Conservation (phyloP, 2,329 filamentous ascomycete species). For the Albifimbria verrucaria region DNA sequence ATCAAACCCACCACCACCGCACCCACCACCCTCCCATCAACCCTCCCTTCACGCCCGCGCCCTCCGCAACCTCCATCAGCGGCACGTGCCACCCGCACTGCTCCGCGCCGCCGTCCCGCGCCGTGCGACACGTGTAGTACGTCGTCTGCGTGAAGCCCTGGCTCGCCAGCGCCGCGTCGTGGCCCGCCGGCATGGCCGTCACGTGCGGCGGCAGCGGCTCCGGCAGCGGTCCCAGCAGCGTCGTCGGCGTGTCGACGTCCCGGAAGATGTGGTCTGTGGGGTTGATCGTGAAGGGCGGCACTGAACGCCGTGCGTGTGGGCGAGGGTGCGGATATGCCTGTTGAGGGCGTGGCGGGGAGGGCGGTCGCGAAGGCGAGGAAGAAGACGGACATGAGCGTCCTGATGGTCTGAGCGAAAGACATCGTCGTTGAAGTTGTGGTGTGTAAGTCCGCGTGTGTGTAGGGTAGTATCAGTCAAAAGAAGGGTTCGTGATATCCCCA, state of each 20-base stretch:
- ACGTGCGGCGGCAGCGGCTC: not conserved
- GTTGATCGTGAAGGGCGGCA: too few relatives aligned
- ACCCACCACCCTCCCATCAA: slow-evolving; percentile 14
- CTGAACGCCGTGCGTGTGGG: too few relatives aligned
- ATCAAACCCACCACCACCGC: slow-evolving; percentile 9
- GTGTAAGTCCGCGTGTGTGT: too few relatives aligned
- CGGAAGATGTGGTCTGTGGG: too few relatives aligned
- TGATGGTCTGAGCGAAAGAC: too few relatives aligned
- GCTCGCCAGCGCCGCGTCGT: slow-evolving; percentile 22
- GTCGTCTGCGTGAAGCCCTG: slow-evolving; percentile 30
- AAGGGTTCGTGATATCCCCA: too few relatives aligned
- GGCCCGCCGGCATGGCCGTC: slow-evolving; percentile 12
- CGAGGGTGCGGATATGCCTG: too few relatives aligned
- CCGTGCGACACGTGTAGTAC: slow-evolving; percentile 29
- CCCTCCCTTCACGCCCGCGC: slow-evolving; percentile 13
- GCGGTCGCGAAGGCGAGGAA: too few relatives aligned
- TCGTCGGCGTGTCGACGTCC: not conserved
- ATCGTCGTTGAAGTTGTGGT: too few relatives aligned
- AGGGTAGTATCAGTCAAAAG: too few relatives aligned
- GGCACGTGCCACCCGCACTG: slow-evolving; percentile 35
- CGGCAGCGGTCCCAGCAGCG: not conserved
- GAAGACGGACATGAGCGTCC: too few relatives aligned
- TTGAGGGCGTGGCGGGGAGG: too few relatives aligned
- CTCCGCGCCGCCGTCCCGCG: slow-evolving; percentile 18
- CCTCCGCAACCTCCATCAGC: slow-evolving; percentile 19